Evolutionary conservation across 768 basidiomycete species (phyloP).

Genomic region (Austroboletus eburneus): DNA sequence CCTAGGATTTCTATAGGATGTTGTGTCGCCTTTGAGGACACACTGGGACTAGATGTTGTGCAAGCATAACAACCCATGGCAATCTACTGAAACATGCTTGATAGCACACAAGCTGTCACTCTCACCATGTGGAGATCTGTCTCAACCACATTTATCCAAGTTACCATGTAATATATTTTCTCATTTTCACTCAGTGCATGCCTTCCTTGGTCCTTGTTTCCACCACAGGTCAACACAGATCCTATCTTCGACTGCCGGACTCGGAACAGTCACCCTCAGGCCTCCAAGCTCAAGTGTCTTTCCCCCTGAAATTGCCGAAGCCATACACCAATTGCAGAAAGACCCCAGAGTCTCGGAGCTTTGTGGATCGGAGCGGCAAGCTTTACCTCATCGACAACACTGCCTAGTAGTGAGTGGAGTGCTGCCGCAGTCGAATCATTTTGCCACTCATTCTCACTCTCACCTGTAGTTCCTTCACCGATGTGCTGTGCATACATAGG

Average conservation of each 20-base stretch:
- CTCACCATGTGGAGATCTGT: constrained; percentile 84
- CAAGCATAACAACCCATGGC: too few relatives aligned
- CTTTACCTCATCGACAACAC: constrained; percentile 98
- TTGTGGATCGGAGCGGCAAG: constrained; percentile 59
- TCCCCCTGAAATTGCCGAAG: constrained; percentile 61
- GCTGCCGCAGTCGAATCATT: not conserved
- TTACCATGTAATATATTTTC: constrained; percentile 46
- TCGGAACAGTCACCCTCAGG: constrained; percentile 36
- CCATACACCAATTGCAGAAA: constrained; percentile 65
- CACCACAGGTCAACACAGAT: constrained; percentile 26
- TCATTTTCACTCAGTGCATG: too few relatives aligned
- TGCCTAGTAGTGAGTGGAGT: constrained; percentile 78
- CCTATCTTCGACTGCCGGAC: too few relatives aligned
- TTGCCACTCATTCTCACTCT: not conserved
- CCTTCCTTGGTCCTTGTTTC: constrained; percentile 4
- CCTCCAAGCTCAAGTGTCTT: constrained; percentile 50
- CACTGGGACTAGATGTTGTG: too few relatives aligned
- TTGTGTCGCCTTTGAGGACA: too few relatives aligned
- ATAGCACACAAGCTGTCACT: constrained; percentile 83
- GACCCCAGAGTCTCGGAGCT: constrained; percentile 55
- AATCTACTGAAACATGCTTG: constrained; percentile 83
- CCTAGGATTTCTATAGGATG: too few relatives aligned
- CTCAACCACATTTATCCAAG: constrained; percentile 65
- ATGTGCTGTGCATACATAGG: constrained; percentile 87
- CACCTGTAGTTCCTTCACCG: constrained; percentile 69